Conservation (phyloP, 306 rosid genomes). For the Gynostemma pentaphyllum region DNA sequence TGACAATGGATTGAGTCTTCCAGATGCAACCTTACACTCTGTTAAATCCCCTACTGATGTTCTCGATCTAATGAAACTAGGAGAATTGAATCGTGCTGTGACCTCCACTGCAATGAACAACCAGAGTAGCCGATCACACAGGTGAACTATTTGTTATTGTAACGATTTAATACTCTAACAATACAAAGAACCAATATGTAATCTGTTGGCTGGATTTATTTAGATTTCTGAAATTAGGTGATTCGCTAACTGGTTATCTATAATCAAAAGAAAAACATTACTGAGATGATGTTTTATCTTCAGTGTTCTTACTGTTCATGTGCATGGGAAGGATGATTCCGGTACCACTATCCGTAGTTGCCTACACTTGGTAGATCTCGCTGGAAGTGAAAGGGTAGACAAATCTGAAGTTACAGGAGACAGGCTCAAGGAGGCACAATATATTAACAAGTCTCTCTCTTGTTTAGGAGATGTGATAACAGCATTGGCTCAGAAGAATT, state of each 20-base stretch:
- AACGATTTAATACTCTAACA: neutral
- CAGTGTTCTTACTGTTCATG: slow-evolving; percentile 87
- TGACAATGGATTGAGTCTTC: slow-evolving; percentile 68
- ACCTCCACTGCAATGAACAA: slow-evolving; percentile 74
- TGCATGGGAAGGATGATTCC: slow-evolving; percentile 65
- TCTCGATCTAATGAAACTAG: slow-evolving; percentile 63
- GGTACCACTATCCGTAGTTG: slow-evolving; percentile 61
- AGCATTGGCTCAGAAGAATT: slow-evolving; percentile 89
- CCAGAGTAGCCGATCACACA: slow-evolving; percentile 89
- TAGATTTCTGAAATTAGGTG: neutral
- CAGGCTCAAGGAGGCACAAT: slow-evolving; percentile 81
- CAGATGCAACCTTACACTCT: slow-evolving; percentile 52
- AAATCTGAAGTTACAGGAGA: slow-evolving; percentile 93
- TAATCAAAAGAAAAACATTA: neutral
- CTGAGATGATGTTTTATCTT: slow-evolving; percentile 10
- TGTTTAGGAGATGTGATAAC: slow-evolving; percentile 94
- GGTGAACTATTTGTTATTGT: slow-evolving; percentile 42
- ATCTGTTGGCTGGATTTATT: neutral
- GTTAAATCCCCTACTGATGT: slow-evolving; percentile 74
- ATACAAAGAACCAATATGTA: neutral
- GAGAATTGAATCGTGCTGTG: slow-evolving; percentile 70
- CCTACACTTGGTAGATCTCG: slow-evolving; percentile 89
- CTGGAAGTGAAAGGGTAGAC: slow-evolving; percentile 95
- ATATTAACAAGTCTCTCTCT: slow-evolving; percentile 84
- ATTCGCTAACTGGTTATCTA: neutral